Conservation (phyloP, 805 yeast species). For the Saturnispora gosingensis region DNA sequence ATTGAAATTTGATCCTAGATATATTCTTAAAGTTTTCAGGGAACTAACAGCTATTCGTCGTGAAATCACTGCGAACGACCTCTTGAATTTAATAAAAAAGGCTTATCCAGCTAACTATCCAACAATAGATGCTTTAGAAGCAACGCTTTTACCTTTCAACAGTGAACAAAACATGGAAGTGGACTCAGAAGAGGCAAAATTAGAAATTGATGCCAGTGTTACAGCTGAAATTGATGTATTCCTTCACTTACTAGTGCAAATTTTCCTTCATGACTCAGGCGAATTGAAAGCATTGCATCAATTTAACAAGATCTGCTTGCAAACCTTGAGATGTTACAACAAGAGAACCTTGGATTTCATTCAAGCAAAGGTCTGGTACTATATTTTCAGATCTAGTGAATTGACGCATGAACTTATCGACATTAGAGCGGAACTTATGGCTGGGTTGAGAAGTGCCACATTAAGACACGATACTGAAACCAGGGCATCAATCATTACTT, state of each 20-base stretch:
- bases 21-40: constrained; percentile 75
- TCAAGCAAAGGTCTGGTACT: constrained; percentile 90
- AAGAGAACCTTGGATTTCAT: constrained; percentile 78
- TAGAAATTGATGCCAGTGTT: constrained; percentile 31
- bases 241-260: constrained; percentile 68
- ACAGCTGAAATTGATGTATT: constrained; percentile 77
- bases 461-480: constrained; percentile 90
- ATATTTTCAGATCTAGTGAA: constrained; percentile 72
- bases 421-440: constrained; percentile 62
- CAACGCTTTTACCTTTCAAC: constrained; percentile 21
- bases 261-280: constrained; percentile 59
- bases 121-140: constrained; percentile 34
- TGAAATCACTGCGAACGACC: constrained; percentile 42
- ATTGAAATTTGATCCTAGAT: constrained; percentile 70
- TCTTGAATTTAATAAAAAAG: constrained; percentile 44
- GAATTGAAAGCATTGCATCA: constrained; percentile 39
- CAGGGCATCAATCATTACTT: constrained; percentile 77
- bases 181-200: neutral
- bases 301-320: constrained; percentile 45
- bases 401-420: constrained; percentile 40
- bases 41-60: constrained; percentile 72
- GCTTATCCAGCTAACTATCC: constrained; percentile 44
- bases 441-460: constrained; percentile 77
- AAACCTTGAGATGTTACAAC: constrained; percentile 55
- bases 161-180: constrained; percentile 29